A percentile compares a stretch with the other conserved stretches of the same genome.
These are phyloP conservation scores for Mrakia blollopis DNA, from an alignment of 768 basidiomycete genomes.

Conservation along the genomic window DNA sequence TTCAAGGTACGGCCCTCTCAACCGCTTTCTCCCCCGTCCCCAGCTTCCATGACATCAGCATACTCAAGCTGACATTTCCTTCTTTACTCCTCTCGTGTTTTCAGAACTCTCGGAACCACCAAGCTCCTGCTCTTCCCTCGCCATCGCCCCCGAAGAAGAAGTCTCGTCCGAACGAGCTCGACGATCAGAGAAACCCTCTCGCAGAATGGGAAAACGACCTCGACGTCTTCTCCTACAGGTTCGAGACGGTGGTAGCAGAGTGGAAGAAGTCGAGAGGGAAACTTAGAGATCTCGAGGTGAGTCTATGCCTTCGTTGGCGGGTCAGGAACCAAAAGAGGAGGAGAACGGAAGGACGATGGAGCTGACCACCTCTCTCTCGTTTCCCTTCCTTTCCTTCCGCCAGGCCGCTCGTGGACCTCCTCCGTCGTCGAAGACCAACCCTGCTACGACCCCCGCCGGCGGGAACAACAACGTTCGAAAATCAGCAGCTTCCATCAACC, in stretches of 20 bases:
- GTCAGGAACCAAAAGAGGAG: neutral
- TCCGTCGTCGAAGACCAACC: neutral
- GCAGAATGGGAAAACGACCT: constrained; percentile 1
- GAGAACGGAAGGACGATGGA: neutral
- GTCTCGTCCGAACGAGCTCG: constrained; percentile 8
- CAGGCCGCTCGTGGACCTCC: constrained; percentile 15
- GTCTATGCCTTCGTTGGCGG: neutral
- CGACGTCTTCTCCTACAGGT: constrained; percentile 1
- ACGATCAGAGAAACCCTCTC: neutral
- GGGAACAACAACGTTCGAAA: neutral
- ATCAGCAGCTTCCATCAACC: constrained; percentile 17
- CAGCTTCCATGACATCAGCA: neutral
- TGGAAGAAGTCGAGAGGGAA: constrained; percentile 17
- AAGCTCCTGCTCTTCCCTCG: neutral
- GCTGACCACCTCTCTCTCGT: neutral
- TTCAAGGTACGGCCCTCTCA: neutral
- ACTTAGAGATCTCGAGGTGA: constrained; percentile 10
- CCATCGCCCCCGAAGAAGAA: constrained; percentile 8
- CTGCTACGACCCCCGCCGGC: neutral
- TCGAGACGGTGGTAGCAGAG: neutral
- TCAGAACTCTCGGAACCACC: neutral
- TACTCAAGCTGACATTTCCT: neutral
- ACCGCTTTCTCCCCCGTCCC: too few relatives aligned
- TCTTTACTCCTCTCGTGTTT: neutral
- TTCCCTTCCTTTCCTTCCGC: neutral